Base-by-base conservation (phyloP, 2,329 filamentous ascomycete genomes). In the Neoarthrinium moseri region DNA sequence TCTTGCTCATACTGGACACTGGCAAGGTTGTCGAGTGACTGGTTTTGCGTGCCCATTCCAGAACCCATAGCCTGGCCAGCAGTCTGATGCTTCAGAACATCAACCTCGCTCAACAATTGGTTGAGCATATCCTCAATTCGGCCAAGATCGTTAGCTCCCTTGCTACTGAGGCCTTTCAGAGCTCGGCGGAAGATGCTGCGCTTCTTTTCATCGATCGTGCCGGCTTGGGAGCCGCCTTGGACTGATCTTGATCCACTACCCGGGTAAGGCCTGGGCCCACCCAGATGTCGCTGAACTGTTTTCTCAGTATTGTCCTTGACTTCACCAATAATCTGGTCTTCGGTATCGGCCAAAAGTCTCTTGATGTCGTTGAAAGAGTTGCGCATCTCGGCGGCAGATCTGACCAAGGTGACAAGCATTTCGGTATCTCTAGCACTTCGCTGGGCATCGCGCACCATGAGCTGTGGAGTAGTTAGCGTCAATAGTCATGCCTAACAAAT, bases 301-400 rank as follows among this genome's bases (percentile, higher is more conserved):
- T 87, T 84, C 52, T 96, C 91, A 10, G 92, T 92, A 61, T 92
- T 89, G 58, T 89, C 87, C 57, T 91, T 86, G n/a, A 89, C 87
- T 51, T 88, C 85, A 30, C 87, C 85, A 67, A 96, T 89, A 59
- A 97, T 87, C 59, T 91, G 80, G 48, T 89, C 89, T 60, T 96
- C 92, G 49, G 95, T 92, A 54, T 95, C 87, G 40, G 87, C 86
- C 50, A 99, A 87, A 60, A 95, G 86, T 53, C 86, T 87, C 74
- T 94, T 96, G 78, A 99, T 88, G 58, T 96, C 91, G 54, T 95
- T 89, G 62, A 97, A 95, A 1, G 90, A 95, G 56, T 89, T 95
- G 53, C 92, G 89, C 91, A 97, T 97, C 68, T 99, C 94, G 11
- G 94, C 86, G 4, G 94, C 92, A 45, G 91, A 91, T 49, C 92